phyloP scores from a whole-genome alignment of 768 basidiomycete species.

The Boletus eberwhitei region DNA sequence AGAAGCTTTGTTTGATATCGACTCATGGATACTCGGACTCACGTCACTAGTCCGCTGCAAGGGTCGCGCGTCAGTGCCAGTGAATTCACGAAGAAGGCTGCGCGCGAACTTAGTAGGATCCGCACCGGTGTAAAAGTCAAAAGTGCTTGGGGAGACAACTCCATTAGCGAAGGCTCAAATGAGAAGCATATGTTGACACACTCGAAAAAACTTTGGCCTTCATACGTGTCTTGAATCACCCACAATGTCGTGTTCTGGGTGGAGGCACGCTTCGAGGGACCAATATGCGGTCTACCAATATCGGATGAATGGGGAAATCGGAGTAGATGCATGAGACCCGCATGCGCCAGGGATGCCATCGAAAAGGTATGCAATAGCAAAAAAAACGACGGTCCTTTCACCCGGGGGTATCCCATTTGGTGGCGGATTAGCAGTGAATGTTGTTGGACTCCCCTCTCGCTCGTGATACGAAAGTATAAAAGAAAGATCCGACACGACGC shows the following conservation, averaged over 20 bases:
- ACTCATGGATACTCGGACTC: constrained; percentile 25
- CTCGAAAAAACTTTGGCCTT: constrained; percentile 70
- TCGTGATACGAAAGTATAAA: not conserved
- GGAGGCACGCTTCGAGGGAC: constrained; percentile 16
- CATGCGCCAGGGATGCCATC: constrained; percentile 13
- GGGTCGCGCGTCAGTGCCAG: constrained; percentile 12
- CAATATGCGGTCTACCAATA: not conserved
- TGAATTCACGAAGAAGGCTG: constrained; percentile 5
- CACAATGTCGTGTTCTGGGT: constrained; percentile 47
- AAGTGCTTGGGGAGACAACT: constrained; percentile 40
- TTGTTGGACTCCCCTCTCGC: not conserved
- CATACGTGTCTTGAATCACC: constrained; percentile 65
- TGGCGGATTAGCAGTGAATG: constrained; percentile 8
- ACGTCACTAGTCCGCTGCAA: constrained; percentile 69
- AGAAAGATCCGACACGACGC: constrained; percentile 3
- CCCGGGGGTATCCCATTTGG: constrained; percentile 12
- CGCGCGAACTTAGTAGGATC: constrained; percentile 61
- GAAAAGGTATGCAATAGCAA: constrained; percentile 15
- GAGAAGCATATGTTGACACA: constrained; percentile 32
- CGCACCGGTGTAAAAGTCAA: constrained; percentile 51
- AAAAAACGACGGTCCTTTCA: constrained; percentile 7
- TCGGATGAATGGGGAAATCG: constrained; percentile 1
- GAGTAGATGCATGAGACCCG: constrained; percentile 1
- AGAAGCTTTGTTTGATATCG: constrained; percentile 8
- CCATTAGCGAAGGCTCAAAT: constrained; percentile 3